phyloP scores from a whole-genome alignment of 1,284 basidiomycete species.

The Peniophora sp. region DNA sequence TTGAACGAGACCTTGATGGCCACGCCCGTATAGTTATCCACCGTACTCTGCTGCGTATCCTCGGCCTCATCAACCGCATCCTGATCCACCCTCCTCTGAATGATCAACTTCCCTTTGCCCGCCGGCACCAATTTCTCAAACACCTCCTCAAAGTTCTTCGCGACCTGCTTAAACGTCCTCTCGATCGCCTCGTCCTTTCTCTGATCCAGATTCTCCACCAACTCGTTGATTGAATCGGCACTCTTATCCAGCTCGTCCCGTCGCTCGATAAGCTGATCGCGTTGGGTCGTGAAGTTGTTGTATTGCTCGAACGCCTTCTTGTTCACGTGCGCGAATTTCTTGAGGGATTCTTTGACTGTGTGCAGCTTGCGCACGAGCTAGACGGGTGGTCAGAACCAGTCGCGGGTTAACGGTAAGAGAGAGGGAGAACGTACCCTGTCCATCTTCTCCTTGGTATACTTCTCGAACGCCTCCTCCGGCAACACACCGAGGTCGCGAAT shows the following conservation, averaged over 20 bases:
- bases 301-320: constrained; percentile 99
- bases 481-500: constrained; percentile 95
- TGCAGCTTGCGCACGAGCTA: constrained; percentile 90
- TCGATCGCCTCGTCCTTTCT: constrained; percentile 98
- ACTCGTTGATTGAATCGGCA: constrained; percentile 83
- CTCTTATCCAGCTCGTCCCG: constrained; percentile 88
- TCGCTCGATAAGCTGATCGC: constrained; percentile 83
- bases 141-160: constrained; percentile 93
- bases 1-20: constrained; percentile 99
- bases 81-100: constrained; percentile 84
- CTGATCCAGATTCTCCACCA: constrained; percentile 94
- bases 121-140: constrained; percentile 97
- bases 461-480: constrained; percentile 96
- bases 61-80: constrained; percentile 34
- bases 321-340: constrained; percentile 97
- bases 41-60: constrained; percentile 63
- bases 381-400: constrained; percentile 2
- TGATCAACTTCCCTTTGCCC: constrained; percentile 85
- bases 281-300: constrained; percentile 95
- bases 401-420: neutral
- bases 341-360: constrained; percentile 84
- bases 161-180: constrained; percentile 96
- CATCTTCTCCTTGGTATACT: constrained; percentile 78
- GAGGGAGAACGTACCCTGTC: constrained; percentile 59
- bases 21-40: constrained; percentile 96